phyloP scores from a whole-genome alignment of 2,329 filamentous ascomycete genomes.

The Bertia moriformis region DNA sequence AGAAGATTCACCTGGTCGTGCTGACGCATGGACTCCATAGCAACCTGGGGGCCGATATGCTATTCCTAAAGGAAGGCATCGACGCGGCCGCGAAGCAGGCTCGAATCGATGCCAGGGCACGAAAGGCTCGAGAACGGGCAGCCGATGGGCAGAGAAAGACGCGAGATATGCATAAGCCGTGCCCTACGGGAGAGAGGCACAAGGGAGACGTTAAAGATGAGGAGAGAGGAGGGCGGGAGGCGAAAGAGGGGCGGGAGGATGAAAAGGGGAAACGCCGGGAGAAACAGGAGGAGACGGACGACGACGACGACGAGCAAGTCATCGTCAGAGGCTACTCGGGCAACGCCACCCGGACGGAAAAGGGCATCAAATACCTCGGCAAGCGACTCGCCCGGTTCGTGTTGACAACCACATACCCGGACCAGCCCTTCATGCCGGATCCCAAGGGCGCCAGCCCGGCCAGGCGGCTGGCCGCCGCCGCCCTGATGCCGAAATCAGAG shows the following conservation, averaged over 20 bases:
- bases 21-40: conserved; percentile 91
- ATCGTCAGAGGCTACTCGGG: conserved; percentile 81
- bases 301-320: conserved; percentile 67
- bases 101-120: conserved; percentile 49
- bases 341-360: conserved; percentile 81
- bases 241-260: conserved; percentile 7
- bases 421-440: conserved; percentile 74
- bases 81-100: conserved; percentile 69
- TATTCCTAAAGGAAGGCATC: conserved; percentile 94
- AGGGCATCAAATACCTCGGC: conserved; percentile 90
- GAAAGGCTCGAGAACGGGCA: conserved; percentile 40
- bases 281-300: conserved; percentile 25
- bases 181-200: conserved; percentile 6
- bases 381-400: conserved; percentile 88
- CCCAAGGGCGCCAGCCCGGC: conserved; percentile 27
- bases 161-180: conserved; percentile 11
- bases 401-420: conserved; percentile 77
- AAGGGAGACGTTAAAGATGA: conserved; percentile 22
- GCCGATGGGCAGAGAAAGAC: conserved; percentile 38
- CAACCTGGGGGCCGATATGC: conserved; percentile 89
- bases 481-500: conserved; percentile 27
- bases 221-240: conserved; percentile 15
- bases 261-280: conserved; percentile 6
- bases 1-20: conserved; percentile 79
- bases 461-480: conserved; percentile 21